Conservation (phyloP, 2,329 filamentous ascomycete species). For the Fusarium sp. region DNA sequence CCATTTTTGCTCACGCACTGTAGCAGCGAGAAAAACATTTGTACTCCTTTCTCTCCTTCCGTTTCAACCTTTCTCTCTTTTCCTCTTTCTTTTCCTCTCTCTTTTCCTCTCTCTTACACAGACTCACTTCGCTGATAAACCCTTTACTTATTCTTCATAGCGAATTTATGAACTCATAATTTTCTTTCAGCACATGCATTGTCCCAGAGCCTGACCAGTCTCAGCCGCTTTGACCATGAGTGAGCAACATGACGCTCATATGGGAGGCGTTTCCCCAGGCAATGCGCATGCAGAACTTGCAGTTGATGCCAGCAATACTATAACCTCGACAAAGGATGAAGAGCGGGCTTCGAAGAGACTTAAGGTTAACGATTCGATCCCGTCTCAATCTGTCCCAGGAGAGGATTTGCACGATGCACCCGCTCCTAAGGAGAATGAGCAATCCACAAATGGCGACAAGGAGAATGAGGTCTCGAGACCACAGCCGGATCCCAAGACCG, state of each 20-base stretch:
- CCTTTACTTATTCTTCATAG: not conserved
- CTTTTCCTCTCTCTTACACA: constrained; percentile 6
- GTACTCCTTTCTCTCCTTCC: not conserved
- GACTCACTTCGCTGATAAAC: not conserved
- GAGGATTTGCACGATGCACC: constrained; percentile 34
- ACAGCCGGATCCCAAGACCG: constrained; percentile 12
- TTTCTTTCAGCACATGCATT: not conserved
- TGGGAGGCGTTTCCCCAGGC: constrained; percentile 32
- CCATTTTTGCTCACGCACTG: not conserved
- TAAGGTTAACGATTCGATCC: constrained; percentile 56
- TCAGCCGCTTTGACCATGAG: constrained; percentile 35
- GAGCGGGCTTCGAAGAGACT: constrained; percentile 66
- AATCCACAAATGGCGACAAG: constrained; percentile 28
- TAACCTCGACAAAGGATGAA: constrained; percentile 9
- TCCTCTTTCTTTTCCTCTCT: not conserved
- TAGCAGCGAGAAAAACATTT: not conserved
- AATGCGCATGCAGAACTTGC: constrained; percentile 20
- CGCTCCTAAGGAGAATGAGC: constrained; percentile 17
- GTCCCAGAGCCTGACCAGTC: not conserved
- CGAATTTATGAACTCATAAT: not conserved
- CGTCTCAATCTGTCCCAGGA: constrained; percentile 23
- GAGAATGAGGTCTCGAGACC: constrained; percentile 14
- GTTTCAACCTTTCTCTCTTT: not conserved
- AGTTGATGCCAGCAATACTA: constrained; percentile 26
- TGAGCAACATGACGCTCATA: constrained; percentile 36